A percentile compares a stretch with the other conserved stretches of the same genome.
phyloP scores from a whole-genome alignment of 1,139 yeast species.

The Pichia sorboxylosa region DNA sequence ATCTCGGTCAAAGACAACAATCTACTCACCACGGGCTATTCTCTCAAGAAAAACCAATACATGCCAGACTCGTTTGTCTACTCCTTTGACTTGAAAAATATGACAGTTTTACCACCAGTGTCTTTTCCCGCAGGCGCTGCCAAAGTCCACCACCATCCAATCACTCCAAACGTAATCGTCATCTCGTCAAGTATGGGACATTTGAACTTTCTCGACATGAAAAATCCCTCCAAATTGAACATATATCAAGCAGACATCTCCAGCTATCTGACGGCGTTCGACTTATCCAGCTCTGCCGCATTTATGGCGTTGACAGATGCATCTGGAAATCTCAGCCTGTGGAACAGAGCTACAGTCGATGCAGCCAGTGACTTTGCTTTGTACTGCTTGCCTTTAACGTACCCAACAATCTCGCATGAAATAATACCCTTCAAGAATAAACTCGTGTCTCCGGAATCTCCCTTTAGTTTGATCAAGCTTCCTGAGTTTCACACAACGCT shows the following conservation, averaged over 20 bases:
- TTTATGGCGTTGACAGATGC: constrained; percentile 60
- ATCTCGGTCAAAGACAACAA: constrained; percentile 69
- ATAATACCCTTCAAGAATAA: constrained; percentile 22
- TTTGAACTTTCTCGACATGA: constrained; percentile 72
- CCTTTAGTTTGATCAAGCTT: constrained; percentile 68
- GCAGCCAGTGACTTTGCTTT: constrained; percentile 26
- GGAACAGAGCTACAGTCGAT: constrained; percentile 38
- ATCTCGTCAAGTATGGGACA: constrained; percentile 73
- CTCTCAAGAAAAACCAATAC: constrained; percentile 30
- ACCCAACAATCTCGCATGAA: constrained; percentile 15
- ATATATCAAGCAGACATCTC: constrained; percentile 53
- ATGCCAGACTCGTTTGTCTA: constrained; percentile 75
- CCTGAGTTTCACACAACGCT: constrained; percentile 76
- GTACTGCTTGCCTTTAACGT: constrained; percentile 15
- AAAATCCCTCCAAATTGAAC: constrained; percentile 57
- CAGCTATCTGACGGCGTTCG: constrained; percentile 44
- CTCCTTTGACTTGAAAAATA: constrained; percentile 66
- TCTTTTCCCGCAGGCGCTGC: constrained; percentile 89
- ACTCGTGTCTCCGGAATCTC: constrained; percentile 30
- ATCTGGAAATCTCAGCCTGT: constrained; percentile 55
- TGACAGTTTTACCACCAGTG: constrained; percentile 67
- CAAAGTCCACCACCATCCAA: constrained; percentile 76
- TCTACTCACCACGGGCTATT: constrained; percentile 73
- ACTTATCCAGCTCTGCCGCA: constrained; percentile 73
- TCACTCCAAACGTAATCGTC: constrained; percentile 65